Conservation (phyloP, 257 asterid genomes). For the Striga asiatica region DNA sequence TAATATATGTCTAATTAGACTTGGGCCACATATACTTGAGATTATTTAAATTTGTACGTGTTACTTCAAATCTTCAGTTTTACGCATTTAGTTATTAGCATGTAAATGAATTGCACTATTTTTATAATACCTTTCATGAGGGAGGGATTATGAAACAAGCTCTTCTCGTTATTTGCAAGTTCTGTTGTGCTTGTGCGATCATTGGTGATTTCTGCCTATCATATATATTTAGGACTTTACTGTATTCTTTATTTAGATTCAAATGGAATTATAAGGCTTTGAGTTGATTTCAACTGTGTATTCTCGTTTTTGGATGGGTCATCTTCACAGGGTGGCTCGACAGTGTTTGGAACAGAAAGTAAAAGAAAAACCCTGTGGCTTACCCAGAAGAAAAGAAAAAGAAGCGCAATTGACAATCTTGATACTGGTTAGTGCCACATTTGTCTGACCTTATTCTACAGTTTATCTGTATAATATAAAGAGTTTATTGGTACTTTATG, state of each 20-base stretch:
- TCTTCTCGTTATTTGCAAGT: slow-evolving; percentile 2
- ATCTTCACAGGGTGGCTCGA: slow-evolving; percentile 47
- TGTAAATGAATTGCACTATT: background rate
- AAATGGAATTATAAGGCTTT: background rate
- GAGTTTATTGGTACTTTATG: background rate
- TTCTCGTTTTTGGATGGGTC: slow-evolving; percentile 6
- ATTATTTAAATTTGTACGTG: background rate
- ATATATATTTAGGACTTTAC: slow-evolving; percentile 1
- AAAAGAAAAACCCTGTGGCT: slow-evolving; percentile 25
- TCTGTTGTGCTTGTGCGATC: slow-evolving; percentile 3
- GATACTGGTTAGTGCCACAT: slow-evolving; percentile 44
- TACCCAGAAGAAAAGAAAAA: slow-evolving; percentile 27
- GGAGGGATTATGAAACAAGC: background rate
- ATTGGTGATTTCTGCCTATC: slow-evolving; percentile 2
- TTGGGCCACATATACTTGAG: background rate
- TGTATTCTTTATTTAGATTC: background rate
- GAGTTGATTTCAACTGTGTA: slow-evolving; percentile 3
- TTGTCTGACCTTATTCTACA: background rate
- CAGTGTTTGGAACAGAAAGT: slow-evolving; percentile 29
- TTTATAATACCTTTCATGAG: background rate
- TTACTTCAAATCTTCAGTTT: background rate
- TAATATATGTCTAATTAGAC: background rate
- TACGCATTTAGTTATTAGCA: background rate
- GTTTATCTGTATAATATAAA: background rate
- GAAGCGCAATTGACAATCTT: slow-evolving; percentile 40